Evolutionary conservation across 306 rosid genomes (phyloP).

Genomic region (Quercus wislizeni): DNA sequence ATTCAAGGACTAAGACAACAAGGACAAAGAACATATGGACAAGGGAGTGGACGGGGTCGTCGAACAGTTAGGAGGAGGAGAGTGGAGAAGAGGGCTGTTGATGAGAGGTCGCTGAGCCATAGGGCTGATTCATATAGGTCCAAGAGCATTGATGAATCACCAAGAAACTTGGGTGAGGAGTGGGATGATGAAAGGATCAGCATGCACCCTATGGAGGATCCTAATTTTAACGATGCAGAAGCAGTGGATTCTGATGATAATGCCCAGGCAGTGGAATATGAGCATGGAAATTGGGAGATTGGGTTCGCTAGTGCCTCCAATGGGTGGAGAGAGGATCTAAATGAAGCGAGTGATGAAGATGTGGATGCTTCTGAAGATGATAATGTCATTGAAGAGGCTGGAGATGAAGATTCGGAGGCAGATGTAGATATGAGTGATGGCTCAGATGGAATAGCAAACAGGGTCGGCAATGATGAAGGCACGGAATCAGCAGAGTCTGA

Average conservation of each 20-base stretch:
- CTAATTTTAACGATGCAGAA: conserved; percentile 49
- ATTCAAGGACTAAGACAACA: conserved; percentile 53
- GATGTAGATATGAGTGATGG: conserved; percentile 67
- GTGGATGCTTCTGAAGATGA: conserved; percentile 76
- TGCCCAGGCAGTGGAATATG: conserved; percentile 75
- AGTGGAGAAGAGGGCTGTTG: conserved; percentile 62
- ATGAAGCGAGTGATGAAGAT: conserved; percentile 75
- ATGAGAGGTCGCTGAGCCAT: conserved; percentile 48
- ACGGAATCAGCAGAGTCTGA: conserved; percentile 68
- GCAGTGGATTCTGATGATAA: conserved; percentile 81
- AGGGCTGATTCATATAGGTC: conserved; percentile 36
- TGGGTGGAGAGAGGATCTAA: conserved; percentile 58
- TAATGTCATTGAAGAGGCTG: conserved; percentile 58
- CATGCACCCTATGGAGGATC: conserved; percentile 45
- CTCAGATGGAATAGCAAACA: conserved; percentile 57
- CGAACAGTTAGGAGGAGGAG: conserved; percentile 86
- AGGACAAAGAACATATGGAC: conserved; percentile 51
- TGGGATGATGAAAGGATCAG: conserved; percentile 71
- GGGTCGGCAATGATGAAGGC: conserved; percentile 54
- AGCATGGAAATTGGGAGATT: conserved; percentile 79
- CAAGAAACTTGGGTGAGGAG: conserved; percentile 60
- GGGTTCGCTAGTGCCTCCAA: conserved; percentile 57
- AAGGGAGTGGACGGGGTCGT: conserved; percentile 78
- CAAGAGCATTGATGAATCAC: conserved; percentile 56
- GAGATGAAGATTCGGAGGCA: conserved; percentile 67